Evolutionary conservation across 129 eudicot genomes (phyloP).

Genomic region (Lactuca sativa): DNA sequence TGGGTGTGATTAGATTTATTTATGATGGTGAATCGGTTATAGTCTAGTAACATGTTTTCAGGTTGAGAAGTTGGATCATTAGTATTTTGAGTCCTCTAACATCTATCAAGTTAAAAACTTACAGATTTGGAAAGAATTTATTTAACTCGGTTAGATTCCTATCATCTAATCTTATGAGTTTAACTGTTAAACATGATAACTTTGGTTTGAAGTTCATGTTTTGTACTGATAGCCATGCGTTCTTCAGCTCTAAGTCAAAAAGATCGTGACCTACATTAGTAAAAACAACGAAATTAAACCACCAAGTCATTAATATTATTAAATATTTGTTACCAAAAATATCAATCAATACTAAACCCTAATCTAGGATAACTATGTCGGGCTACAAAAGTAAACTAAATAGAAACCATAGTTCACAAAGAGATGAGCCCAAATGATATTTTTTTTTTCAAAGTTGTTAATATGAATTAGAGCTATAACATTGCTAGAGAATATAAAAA

Average conservation of each 20-base stretch:
- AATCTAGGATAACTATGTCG: no score
- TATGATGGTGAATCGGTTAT: constrained; percentile 46
- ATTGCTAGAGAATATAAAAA: no score
- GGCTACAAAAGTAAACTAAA: no score
- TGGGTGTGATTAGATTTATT: constrained; percentile 38
- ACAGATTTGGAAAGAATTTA: constrained; percentile 16
- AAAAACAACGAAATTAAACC: no score
- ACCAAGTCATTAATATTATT: no score
- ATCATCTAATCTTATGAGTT: constrained; percentile 50
- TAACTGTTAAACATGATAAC: constrained; percentile 44
- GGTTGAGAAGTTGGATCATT: constrained; percentile 36
- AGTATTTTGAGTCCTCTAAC: constrained; percentile 54
- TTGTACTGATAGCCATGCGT: constrained; percentile 31
- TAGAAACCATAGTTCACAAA: no score
- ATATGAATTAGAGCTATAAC: no score
- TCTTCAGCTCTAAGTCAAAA: constrained; percentile 24
- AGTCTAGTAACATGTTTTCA: constrained; percentile 39
- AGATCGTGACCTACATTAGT: constrained; percentile 38
- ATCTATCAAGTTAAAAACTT: constrained; percentile 43
- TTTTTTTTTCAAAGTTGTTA: no score
- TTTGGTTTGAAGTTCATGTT: constrained; percentile 39
- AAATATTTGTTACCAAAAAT: no score
- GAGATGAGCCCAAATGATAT: no score
- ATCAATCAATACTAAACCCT: no score
- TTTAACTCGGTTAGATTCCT: not conserved